Evolutionary conservation across 2,329 filamentous ascomycete species (phyloP).

Genomic region (Endoconidiophora polonica): DNA sequence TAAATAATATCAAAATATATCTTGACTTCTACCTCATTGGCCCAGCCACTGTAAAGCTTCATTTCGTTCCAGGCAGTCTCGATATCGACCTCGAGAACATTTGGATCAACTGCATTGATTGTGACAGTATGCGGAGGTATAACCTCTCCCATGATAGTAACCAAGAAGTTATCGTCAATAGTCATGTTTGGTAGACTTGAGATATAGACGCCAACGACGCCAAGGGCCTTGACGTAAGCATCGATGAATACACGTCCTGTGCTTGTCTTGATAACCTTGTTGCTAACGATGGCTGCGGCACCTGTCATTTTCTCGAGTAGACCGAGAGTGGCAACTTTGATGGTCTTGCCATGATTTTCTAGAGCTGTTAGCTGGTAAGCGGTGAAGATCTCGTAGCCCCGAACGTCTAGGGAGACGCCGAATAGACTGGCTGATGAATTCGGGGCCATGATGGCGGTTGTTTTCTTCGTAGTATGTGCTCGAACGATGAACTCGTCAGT

Average conservation of each 20-base stretch:
- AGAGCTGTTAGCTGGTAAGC: conserved; percentile 52
- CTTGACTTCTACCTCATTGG: conserved; percentile 61
- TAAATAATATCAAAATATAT: conserved; percentile 32
- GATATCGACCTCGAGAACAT: conserved; percentile 62
- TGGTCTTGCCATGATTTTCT: conserved; percentile 21
- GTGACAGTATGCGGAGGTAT: conserved; percentile 51
- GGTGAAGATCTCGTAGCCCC: conserved; percentile 68
- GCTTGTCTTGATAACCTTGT: conserved; percentile 34
- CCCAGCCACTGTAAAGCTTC: conserved; percentile 53
- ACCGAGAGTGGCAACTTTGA: conserved; percentile 54
- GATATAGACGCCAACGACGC: conserved; percentile 59
- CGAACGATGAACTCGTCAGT: conserved; percentile 52
- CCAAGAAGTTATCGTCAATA: conserved; percentile 51
- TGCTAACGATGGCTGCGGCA: conserved; percentile 54
- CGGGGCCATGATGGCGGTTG: conserved; percentile 35
- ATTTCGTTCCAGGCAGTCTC: conserved; percentile 62
- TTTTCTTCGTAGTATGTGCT: conserved; percentile 48
- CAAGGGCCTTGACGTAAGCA: conserved; percentile 63
- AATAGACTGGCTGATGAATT: conserved; percentile 35
- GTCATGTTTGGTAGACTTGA: conserved; percentile 46
- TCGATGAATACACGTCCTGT: conserved; percentile 45
- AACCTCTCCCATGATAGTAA: conserved; percentile 54
- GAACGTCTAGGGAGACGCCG: conserved; percentile 41
- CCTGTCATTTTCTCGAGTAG: conserved; percentile 82
- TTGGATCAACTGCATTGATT: conserved; percentile 31